Base-by-base conservation (phyloP, 208 protist genomes). In the Herpetomonas tarakana region DNA sequence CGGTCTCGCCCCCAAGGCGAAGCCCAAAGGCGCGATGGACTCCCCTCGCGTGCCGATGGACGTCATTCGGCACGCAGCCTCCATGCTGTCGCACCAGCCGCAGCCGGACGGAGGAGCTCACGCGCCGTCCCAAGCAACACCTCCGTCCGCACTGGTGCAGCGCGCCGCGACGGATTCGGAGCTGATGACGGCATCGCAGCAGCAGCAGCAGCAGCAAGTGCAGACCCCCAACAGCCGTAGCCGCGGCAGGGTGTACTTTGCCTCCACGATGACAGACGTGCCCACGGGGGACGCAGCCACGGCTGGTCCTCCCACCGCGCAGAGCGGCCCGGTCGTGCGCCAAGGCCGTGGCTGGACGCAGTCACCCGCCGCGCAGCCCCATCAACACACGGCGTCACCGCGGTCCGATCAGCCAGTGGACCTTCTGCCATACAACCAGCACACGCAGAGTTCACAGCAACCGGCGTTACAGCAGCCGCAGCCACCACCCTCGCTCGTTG, bases 1-100 rank as follows among this genome's bases (percentile, higher is more conserved):
- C 0, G 65, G 74, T 9, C 68, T 91, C 21, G 75, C 66, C 9
- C 77, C 83, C 24, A 95, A 95, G 70, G 81, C 86, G 19, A 95
- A 95, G 64, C 89, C 89, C 11, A 76, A 77, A 45, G 84, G 66
- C 25, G 77, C 81, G 0, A 21, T 75, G 0, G 74, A 77, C 0
- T 70, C 58, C 11, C 51, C 72, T 12, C 66, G 63, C 39, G 74
- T 89, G 26, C 86, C 88, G 12, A 61, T 92, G 44, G 81, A 88
- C 28, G 83, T 72, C 2, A 87, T 95, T 52, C 77, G 76, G 0
- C 88, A 90, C 26, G 83, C 83, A 4, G 82, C 84, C 0, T 65
- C 70, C 11, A 50, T 87, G 27, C 46, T 83, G 27, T 24, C 61
- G 18, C 39, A 63, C 9, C 35, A 41, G n/a, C n/a, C n/a, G 35